phyloP scores from a whole-genome alignment of 164 flowering plant species.

The Vitis rotundifolia region DNA sequence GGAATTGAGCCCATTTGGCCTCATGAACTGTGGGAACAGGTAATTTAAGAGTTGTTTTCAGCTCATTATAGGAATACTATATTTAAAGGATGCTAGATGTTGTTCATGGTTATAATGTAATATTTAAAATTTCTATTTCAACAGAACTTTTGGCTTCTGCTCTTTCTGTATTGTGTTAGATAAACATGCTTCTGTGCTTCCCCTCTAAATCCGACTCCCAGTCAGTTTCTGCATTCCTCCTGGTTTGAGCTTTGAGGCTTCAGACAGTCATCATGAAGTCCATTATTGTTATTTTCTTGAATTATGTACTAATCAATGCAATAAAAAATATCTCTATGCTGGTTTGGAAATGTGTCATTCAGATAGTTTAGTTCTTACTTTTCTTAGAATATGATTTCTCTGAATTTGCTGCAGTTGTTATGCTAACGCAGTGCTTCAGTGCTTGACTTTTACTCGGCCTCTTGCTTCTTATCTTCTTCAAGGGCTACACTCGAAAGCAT shows the following conservation, averaged over 20 bases:
- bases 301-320: background rate
- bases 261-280: too few relatives aligned
- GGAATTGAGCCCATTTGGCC: constrained; percentile 49
- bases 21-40: constrained; percentile 59
- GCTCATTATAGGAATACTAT: too few relatives aligned
- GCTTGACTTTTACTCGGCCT: constrained; percentile 87
- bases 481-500: constrained; percentile 70
- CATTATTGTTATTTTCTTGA: background rate
- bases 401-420: constrained; percentile 67
- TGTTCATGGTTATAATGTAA: too few relatives aligned
- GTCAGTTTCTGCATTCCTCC: too few relatives aligned
- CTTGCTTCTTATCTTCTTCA: constrained; percentile 74
- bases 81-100: too few relatives aligned
- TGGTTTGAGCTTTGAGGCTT: too few relatives aligned
- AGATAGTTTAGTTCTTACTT: background rate
- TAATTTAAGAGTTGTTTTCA: constrained; percentile 6
- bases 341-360: background rate
- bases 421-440: constrained; percentile 93
- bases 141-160: too few relatives aligned
- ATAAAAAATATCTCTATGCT: background rate
- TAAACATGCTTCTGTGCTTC: too few relatives aligned
- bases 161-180: too few relatives aligned
- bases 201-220: too few relatives aligned
- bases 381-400: constrained; percentile 6
- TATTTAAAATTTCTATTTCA: too few relatives aligned